These are phyloP conservation scores for Sphenostylis stenocarpa DNA, from an alignment of 306 rosid species.

Conservation along the genomic window DNA sequence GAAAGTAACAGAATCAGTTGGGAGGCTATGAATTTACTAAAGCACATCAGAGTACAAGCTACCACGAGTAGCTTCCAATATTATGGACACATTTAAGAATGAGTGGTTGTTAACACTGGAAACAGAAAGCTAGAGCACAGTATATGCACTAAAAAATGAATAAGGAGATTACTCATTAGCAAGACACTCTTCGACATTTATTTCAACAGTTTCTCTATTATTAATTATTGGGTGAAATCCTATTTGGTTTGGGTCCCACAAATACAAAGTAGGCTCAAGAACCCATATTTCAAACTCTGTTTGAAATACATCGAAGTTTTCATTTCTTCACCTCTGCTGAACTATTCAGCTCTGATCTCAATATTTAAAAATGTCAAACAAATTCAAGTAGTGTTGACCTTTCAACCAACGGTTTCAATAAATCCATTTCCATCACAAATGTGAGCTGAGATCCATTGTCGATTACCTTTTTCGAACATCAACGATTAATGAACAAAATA, in stretches of 20 bases:
- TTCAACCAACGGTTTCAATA: not conserved
- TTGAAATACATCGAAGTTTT: not conserved
- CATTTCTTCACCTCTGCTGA: conserved; percentile 4
- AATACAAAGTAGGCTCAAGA: not conserved
- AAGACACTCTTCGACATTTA: not conserved
- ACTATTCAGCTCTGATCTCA: not conserved
- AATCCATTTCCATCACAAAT: not conserved
- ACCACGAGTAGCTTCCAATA: not conserved
- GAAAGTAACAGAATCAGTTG: conserved; percentile 27
- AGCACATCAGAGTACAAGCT: not conserved
- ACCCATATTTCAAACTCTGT: not conserved
- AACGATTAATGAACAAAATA: not conserved
- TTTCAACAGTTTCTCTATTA: not conserved
- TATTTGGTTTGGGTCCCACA: not conserved
- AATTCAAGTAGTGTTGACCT: conserved; percentile 12
- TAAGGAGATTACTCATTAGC: not conserved
- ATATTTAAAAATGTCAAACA: not conserved
- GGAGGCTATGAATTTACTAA: conserved; percentile 6
- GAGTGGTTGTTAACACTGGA: not conserved
- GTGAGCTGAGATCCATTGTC: not conserved
- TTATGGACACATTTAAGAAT: not conserved
- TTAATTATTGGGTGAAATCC: not conserved
- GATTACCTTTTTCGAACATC: conserved; percentile 12
- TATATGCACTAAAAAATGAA: not conserved
- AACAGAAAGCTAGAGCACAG: not conserved